Base-by-base conservation (phyloP, 2,329 filamentous ascomycete species). In the Escovopsis sp. region DNA sequence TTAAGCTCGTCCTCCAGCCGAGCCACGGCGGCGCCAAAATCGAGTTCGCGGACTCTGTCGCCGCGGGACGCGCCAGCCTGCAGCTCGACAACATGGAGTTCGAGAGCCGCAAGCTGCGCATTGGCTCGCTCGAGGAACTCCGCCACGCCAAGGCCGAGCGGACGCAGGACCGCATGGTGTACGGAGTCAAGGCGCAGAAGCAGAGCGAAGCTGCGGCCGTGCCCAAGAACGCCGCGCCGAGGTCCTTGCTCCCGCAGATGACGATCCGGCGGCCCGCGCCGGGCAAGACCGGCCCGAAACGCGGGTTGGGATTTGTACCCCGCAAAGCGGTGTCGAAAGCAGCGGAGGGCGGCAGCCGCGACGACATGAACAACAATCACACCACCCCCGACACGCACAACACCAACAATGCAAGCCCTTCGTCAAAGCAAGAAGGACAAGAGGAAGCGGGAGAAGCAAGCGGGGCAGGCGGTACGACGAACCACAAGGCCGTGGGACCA, bases 1-100 rank as follows among this genome's bases (percentile, higher is more conserved):
- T 77, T 43, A 88, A 87, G 54, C 66, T 96, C 4, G 67, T 80
- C 11, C 66, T 94, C 10, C 76, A 85, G 31, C 84, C 86, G 2
- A 73, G 85, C 40, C 82, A 93, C 42, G 76, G 79, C 39, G 87
- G 86, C 11, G 90, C 87, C 5, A 79, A 88, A 36, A 68, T 96
- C 27, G 90, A 96, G 51, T 94, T 82, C 48, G 62, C 62, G 3
- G 74, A 83, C 34, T 66, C 78, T 2, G 65, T 74, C 3, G 69
- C 76, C 26, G 81, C 81, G 0, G 87, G 87, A 18, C 80, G 72
- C 49, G 81, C 80, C 1, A 64, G 72, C n/a, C 51, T 80, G 7
- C 63, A 62, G 18, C 57, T 80, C 3, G 64, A 73, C 30, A 70
- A 70, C 5, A 49, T 63, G 35, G 65, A 72, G 34, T 66, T 79